Conservation (phyloP, 345 rosid species). For the Anastatica hierochuntica region DNA sequence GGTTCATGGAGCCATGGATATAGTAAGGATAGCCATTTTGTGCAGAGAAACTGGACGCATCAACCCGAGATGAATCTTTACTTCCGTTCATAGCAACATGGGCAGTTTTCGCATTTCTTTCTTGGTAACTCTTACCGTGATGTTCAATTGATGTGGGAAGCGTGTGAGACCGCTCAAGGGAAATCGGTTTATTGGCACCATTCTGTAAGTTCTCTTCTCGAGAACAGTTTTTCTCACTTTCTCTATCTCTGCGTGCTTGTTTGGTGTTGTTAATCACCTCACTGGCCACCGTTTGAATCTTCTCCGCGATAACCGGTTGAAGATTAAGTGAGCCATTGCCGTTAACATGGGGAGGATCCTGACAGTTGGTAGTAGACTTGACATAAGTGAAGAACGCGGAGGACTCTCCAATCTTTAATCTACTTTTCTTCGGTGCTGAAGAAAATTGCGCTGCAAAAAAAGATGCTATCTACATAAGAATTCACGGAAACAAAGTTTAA, state of each 20-base stretch:
- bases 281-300: slow-evolving; percentile 15
- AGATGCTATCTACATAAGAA: background rate
- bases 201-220: slow-evolving; percentile 22
- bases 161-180: slow-evolving; percentile 30
- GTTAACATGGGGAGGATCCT: slow-evolving; percentile 21
- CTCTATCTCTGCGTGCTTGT: slow-evolving; percentile 8
- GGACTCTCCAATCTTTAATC: slow-evolving; percentile 63
- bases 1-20: slow-evolving; percentile 69
- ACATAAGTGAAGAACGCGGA: slow-evolving; percentile 95
- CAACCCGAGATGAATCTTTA: slow-evolving; percentile 39
- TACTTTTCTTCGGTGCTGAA: slow-evolving; percentile 69
- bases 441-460: slow-evolving; percentile 49
- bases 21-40: slow-evolving; percentile 57
- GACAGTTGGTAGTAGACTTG: slow-evolving; percentile 39
- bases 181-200: slow-evolving; percentile 4
- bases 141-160: slow-evolving; percentile 49
- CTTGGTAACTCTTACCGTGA: slow-evolving; percentile 27
- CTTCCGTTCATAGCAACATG: slow-evolving; percentile 29
- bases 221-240: background rate
- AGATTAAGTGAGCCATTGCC: slow-evolving; percentile 20
- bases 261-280: slow-evolving; percentile 11
- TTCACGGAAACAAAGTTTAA: background rate
- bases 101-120: slow-evolving; percentile 29
- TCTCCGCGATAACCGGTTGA: slow-evolving; percentile 10
- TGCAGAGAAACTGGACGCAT: slow-evolving; percentile 36